phyloP scores from a whole-genome alignment of 163 green algal genomes.

The Scenedesmus sp. region DNA sequence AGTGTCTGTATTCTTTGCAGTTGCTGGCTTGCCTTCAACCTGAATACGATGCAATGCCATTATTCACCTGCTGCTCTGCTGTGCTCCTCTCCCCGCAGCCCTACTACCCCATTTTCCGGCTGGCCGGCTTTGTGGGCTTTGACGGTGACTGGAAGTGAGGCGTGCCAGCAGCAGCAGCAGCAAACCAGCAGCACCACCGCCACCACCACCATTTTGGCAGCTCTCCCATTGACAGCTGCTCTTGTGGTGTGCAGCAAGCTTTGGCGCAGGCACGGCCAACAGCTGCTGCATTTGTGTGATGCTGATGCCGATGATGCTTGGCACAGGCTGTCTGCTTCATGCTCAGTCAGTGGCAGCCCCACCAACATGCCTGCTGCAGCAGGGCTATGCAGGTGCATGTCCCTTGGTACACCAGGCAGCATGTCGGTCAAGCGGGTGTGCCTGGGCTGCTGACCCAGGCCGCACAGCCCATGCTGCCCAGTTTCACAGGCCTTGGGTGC shows the following conservation, averaged over 20 bases:
- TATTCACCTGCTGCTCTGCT: neutral
- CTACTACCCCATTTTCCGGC: slow-evolving; percentile 92
- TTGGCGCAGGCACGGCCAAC: neutral
- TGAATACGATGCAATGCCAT: neutral
- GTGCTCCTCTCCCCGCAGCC: slow-evolving; percentile 49
- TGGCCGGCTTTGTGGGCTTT: slow-evolving; percentile 91
- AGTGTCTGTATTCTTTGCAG: too few species aligned
- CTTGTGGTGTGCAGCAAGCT: neutral
- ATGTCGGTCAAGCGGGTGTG: too few species aligned
- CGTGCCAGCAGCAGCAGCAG: neutral
- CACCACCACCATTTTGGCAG: neutral
- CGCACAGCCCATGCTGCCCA: too few species aligned
- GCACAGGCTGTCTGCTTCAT: too few species aligned
- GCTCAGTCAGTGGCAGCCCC: too few species aligned
- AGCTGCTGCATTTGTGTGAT: neutral
- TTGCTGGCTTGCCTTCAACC: too few species aligned
- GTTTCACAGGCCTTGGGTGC: too few species aligned
- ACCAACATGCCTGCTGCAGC: too few species aligned
- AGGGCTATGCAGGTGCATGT: too few species aligned
- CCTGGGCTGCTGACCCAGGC: too few species aligned
- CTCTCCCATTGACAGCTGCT: neutral
- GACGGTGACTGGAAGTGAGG: slow-evolving; percentile 86
- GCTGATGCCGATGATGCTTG: too few species aligned
- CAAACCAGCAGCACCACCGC: neutral
- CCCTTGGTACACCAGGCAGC: too few species aligned